Evolutionary conservation across 1,139 yeast species (phyloP).

Genomic region (Hansenula lynferdii): DNA sequence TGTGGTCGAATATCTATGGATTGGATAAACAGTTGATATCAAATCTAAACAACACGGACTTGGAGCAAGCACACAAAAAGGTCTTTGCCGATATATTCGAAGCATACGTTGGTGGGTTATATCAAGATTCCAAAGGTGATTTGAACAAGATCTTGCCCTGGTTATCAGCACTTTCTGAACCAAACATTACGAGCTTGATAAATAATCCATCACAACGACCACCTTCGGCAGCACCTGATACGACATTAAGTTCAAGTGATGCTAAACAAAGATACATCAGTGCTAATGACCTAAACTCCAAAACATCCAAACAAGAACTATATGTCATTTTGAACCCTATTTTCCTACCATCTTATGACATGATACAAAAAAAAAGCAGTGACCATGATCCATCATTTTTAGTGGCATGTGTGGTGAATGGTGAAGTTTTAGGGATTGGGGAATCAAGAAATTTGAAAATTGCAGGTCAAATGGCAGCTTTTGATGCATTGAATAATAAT

Average conservation of each 20-base stretch:
- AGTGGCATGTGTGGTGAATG: conserved; percentile 27
- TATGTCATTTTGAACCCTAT: conserved; percentile 5
- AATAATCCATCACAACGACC: background rate
- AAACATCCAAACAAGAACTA: conserved; percentile 6
- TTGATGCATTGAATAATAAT: conserved; percentile 38
- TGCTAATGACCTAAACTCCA: conserved; percentile 24
- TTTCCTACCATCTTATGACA: conserved; percentile 6
- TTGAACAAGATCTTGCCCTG: conserved; percentile 50
- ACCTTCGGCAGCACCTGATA: background rate
- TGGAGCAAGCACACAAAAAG: conserved; percentile 31
- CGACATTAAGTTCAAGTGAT: background rate
- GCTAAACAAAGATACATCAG: conserved; percentile 9
- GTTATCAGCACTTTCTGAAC: conserved; percentile 52
- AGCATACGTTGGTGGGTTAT: conserved; percentile 85
- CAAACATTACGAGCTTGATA: conserved; percentile 32
- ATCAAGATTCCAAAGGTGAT: conserved; percentile 48
- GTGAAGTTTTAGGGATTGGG: conserved; percentile 49
- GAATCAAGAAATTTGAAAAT: conserved; percentile 51
- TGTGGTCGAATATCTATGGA: conserved; percentile 56
- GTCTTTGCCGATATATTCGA: conserved; percentile 78
- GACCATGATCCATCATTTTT: conserved; percentile 34
- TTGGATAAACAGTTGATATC: conserved; percentile 46
- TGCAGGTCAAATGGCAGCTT: conserved; percentile 75
- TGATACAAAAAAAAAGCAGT: background rate
- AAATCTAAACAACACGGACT: background rate